Percentiles rank a stretch among this genome's conserved stretches.
Evolutionary conservation across 176 grass and related monocot genomes (phyloP).

Genomic region (Ampelocalamus luodianensis): DNA sequence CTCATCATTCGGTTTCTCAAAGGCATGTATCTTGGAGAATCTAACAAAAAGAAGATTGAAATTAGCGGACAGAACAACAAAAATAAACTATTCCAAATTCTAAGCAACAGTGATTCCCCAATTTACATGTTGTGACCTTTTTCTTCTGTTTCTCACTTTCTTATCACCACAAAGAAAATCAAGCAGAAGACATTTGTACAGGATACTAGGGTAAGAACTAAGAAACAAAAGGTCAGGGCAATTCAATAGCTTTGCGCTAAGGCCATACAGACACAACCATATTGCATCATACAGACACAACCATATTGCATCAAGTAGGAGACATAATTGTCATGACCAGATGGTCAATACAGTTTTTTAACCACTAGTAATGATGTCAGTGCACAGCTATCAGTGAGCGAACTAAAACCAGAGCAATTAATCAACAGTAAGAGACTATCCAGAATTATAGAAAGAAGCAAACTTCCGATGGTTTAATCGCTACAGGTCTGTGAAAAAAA

Average conservation of each 20-base stretch:
- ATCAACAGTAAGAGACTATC: background rate
- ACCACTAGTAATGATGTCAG: background rate
- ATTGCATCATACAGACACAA: background rate
- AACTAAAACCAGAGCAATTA: background rate
- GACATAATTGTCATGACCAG: background rate
- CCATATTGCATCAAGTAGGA: background rate
- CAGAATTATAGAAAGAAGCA: background rate
- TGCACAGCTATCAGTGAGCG: background rate
- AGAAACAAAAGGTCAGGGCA: background rate
- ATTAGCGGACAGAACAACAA: conserved; percentile 32
- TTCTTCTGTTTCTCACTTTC: background rate
- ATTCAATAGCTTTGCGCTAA: background rate
- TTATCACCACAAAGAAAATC: conserved; percentile 8
- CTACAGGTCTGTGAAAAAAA: background rate
- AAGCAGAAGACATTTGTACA: background rate
- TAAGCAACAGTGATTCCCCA: background rate
- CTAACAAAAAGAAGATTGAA: conserved; percentile 50
- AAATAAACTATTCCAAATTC: background rate
- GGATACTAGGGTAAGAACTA: background rate
- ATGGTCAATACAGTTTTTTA: background rate
- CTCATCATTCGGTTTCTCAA: conserved; percentile 83
- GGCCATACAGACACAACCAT: background rate
- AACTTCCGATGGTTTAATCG: background rate
- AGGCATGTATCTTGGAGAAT: conserved; percentile 72
- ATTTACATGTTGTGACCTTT: background rate